Evolutionary conservation across 192 early-diverging fungal species (phyloP).

Genomic region (Cetraspora pellucida): DNA sequence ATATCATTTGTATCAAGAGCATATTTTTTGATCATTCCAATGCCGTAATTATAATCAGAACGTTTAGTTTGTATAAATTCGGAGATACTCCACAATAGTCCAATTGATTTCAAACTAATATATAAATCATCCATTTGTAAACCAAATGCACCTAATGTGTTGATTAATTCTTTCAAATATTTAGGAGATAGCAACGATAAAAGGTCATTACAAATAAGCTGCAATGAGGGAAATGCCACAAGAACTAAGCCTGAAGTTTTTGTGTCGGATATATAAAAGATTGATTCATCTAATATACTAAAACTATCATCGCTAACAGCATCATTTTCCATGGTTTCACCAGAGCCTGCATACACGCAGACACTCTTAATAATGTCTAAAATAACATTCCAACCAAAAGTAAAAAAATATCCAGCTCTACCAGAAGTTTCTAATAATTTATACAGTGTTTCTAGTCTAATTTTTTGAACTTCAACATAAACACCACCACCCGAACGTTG

Average conservation of each 20-base stretch:
- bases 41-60: conserved; percentile 53
- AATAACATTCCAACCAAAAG: conserved; percentile 79
- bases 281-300: not conserved
- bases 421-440: conserved; percentile 82
- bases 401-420: conserved; percentile 74
- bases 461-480: conserved; percentile 74
- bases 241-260: conserved; percentile 59
- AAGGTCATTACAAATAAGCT: conserved; percentile 96
- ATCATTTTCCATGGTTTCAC: conserved; percentile 26
- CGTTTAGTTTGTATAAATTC: conserved; percentile 82
- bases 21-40: not conserved
- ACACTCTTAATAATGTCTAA: conserved; percentile 84
- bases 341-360: conserved; percentile 30
- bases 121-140: conserved; percentile 87
- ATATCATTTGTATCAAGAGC: conserved; percentile 25
- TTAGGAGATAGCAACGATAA: conserved; percentile 74
- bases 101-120: conserved; percentile 89
- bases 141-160: conserved; percentile 81
- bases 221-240: conserved; percentile 87
- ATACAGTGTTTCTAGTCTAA: conserved; percentile 86
- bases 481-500: not conserved
- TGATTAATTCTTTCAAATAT: conserved; percentile 78
- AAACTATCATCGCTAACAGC: not conserved
- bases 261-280: too few species aligned
- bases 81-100: conserved; percentile 89